These are phyloP conservation scores for Phoma sp. DNA, from an alignment of 2,329 filamentous ascomycete species.

Conservation along the genomic window DNA sequence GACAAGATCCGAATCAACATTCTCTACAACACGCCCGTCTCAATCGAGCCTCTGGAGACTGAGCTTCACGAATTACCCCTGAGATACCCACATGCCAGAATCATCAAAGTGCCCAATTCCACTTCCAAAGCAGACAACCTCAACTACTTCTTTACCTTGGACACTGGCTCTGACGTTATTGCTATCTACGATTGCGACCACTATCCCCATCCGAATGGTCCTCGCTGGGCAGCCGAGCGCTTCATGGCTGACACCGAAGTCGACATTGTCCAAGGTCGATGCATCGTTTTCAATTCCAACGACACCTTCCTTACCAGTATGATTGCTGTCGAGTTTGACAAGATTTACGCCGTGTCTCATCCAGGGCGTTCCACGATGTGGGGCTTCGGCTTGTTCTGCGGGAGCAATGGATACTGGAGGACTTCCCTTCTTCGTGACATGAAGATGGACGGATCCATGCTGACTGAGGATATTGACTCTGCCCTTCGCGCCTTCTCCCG, in stretches of 20 bases:
- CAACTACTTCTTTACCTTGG: slow-evolving; percentile 57
- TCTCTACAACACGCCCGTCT: slow-evolving; percentile 58
- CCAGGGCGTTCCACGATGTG: slow-evolving; percentile 57
- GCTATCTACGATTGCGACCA: slow-evolving; percentile 61
- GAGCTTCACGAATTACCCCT: slow-evolving; percentile 50
- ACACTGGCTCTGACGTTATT: slow-evolving; percentile 56
- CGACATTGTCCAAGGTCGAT: slow-evolving; percentile 60
- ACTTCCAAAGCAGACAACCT: slow-evolving; percentile 61
- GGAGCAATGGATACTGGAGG: slow-evolving; percentile 60
- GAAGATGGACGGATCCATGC: slow-evolving; percentile 59
- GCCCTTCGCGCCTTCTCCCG: slow-evolving; percentile 55
- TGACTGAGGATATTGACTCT: slow-evolving; percentile 61
- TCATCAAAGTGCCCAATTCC: slow-evolving; percentile 58
- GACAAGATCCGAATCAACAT: slow-evolving; percentile 58
- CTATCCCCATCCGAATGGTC: slow-evolving; percentile 58
- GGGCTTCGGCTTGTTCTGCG: slow-evolving; percentile 59
- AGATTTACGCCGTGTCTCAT: slow-evolving; percentile 61
- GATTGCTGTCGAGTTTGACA: slow-evolving; percentile 61
- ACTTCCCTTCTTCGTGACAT: slow-evolving; percentile 54
- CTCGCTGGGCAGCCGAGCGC: slow-evolving; percentile 58
- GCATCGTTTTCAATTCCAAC: slow-evolving; percentile 57
- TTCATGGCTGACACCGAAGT: slow-evolving; percentile 53
- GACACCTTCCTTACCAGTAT: slow-evolving; percentile 55
- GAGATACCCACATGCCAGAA: slow-evolving; percentile 51
- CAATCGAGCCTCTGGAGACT: slow-evolving; percentile 57